Evolutionary conservation across 805 yeast genomes (phyloP), one percentile per base, ranked within the genome.

Genomic region (Pichia sporocuriosa): DNA sequence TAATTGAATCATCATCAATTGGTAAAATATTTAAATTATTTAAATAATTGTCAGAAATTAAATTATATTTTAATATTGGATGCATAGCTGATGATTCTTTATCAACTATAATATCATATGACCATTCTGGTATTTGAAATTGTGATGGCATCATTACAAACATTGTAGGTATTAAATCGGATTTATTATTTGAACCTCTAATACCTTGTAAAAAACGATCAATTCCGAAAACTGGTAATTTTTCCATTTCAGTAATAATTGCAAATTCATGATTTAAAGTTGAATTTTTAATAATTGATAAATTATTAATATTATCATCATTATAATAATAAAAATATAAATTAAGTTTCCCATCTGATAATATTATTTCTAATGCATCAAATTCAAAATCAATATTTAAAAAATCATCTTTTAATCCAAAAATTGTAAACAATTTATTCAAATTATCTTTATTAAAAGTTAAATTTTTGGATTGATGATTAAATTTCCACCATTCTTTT

Each of bases 401-500:
- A n/a, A n/a, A n/a, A n/a, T 10, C 11, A 22, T 43, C 40, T 7
- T 28, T 15, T 21, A 34, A 20, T 9, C 27, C 36, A 4, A 43
- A 21, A 26, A 20, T 38, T 32, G n/a, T 25, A 26, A 7, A 21
- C 13, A 32, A 21, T 13, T n/a, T 21, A 6, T 21, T 21, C 19
- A 32, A 6, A 34, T 6, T 11, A 34, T n/a, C 24, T 43, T 45
- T 19, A 46, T 13, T 12, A 12, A 12, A 6, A 7, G 29, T 26
- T 15, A 26, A 26, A 12, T 26, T 11, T 15, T 26, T n/a, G n/a
- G n/a, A n/a, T n/a, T n/a, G 13, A 15, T 26, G 8, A 24, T 24
- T 26, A 15, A 12, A 46, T 19, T 50, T 44, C 42, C 46, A 59
- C 65, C 65, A 60, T 39, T 60, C 61, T 15, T 43, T 44, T 21